Base-by-base conservation (phyloP, 129 eudicot genomes). In the Rutidosis leptorrhynchoides region DNA sequence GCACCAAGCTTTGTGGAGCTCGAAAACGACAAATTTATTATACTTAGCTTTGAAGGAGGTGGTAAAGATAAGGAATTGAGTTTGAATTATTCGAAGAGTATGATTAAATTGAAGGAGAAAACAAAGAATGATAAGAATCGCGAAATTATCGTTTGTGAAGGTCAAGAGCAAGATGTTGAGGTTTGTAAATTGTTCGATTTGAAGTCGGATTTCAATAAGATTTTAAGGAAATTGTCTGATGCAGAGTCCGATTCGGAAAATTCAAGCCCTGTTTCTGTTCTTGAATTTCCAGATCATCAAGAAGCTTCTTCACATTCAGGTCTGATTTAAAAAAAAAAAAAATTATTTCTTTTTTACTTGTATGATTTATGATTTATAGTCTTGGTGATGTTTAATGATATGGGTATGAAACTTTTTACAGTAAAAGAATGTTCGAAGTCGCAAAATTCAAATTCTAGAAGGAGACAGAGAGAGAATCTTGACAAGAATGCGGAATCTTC, bases 251-350 rank as follows among this genome's bases (percentile, higher is more conserved):
- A 79, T 63, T 81, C 90, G 0, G 87, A 87, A 56, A 82, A 90
- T 79, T 76, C 84, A 40, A 90, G 95, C 70, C 97, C 97, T 7
- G 90, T 84, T 58, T 90, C 95, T 28, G 95, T 90, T 84, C 89
- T 90, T 78, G 84, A 79, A 64, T 76, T 75, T 48, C 66, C 70
- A 58, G 56, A 28, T 63, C 70, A 86, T 60, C 84, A 65, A 30
- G 83, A 74, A 64, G 73, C 56, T 70, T 32, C 56, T 70, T 32
- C 65, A 58, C 49, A 43, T 65, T 67, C 89, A 76, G 95, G 97
- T 90, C 46, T 58, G 83, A 45, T 66, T 64, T 20, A 7, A 63
- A 23, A 53, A 26, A 64, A 63, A 5, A 5, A 29, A 9, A 1
- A 8, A n/a, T n/a, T 7, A n/a, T 3, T 1, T 51, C 6, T 0